A percentile compares a stretch with the other conserved stretches of the same genome.
These are phyloP conservation scores for Paraleonurus japonicus DNA, from an alignment of 257 asterid species.

Conservation along the genomic window DNA sequence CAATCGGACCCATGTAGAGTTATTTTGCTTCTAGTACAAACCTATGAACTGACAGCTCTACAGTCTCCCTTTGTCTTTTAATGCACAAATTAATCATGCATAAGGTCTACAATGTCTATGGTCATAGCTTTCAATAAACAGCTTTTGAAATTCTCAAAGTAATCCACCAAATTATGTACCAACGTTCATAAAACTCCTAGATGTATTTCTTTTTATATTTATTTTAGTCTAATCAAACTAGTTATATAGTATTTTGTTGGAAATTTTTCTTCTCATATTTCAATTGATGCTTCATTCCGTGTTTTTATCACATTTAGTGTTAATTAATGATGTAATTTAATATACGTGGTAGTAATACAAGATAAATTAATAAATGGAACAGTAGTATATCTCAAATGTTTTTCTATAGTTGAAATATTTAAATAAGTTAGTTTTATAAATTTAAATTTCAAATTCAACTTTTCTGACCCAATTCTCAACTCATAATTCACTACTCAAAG, in stretches of 20 bases:
- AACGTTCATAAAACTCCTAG: background rate
- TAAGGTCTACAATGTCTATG: background rate
- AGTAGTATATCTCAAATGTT: too few species aligned
- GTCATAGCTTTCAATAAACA: background rate
- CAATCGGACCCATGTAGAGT: background rate
- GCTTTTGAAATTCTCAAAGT: background rate
- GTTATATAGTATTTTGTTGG: background rate
- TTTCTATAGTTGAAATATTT: too few species aligned
- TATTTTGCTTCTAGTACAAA: background rate
- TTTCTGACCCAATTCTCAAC: background rate
- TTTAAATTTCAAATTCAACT: background rate
- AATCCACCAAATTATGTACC: background rate
- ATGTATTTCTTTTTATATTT: background rate
- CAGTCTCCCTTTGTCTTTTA: background rate
- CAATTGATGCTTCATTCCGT: too few species aligned
- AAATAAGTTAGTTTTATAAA: background rate
- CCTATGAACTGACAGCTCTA: background rate
- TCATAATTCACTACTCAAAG: slow-evolving; percentile 14
- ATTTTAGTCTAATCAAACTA: background rate
- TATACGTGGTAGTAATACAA: too few species aligned
- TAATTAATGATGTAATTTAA: too few species aligned
- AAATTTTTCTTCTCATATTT: too few species aligned
- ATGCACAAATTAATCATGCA: background rate
- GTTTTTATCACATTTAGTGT: too few species aligned
- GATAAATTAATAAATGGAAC: too few species aligned